Base-by-base conservation (phyloP, 495 filamentous ascomycete genomes). In the Glarea lozoyensis region DNA sequence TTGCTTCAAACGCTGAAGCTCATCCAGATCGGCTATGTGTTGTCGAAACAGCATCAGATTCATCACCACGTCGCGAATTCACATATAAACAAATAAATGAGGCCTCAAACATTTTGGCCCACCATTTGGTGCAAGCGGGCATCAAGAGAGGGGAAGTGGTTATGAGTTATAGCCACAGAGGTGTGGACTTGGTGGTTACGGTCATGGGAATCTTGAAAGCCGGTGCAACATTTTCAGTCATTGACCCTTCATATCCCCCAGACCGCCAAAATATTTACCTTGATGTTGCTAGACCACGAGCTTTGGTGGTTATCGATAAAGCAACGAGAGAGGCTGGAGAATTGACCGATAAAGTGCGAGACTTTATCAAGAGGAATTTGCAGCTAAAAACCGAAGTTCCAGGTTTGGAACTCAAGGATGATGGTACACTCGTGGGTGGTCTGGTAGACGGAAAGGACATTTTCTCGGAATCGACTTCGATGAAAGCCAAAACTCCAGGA, bases 21-120 rank as follows among this genome's bases (percentile, higher is more conserved):
- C 78, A 90, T 55, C 88, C 89, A 2, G 81, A 87, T 12, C 71
- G 80, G 51, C 66, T 78, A 18, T 95, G 88, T 52, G 86, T 97
- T 9, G 68, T 87, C 2, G 90, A 96, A 55, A 96, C 92, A 1
- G 74, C 73, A 31, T 78, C 78, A 4, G 70, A 64, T 17, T 72
- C 58, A n/a, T 50, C 73, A 1, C 68, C 82, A 3, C 55, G 65
- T 46, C 69, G 89, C 37, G 59, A 69, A 21, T 97, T 94, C 56
- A 94, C 82, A 2, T 98, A 98, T 61, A 63, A 65, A 44, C 86
- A 95, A 54, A 94, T 98, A 47, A 77, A 88, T 57, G 81, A 94
- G 61, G 82, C 82, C 1, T 82, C 85, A 10, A 93, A 94, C 55
- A 70, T 77, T 10, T 65, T 97, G 3, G 82, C 84, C 7, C 83